These are phyloP conservation scores for Scleroderma bovista DNA, from an alignment of 768 basidiomycete species.

Conservation along the genomic window DNA sequence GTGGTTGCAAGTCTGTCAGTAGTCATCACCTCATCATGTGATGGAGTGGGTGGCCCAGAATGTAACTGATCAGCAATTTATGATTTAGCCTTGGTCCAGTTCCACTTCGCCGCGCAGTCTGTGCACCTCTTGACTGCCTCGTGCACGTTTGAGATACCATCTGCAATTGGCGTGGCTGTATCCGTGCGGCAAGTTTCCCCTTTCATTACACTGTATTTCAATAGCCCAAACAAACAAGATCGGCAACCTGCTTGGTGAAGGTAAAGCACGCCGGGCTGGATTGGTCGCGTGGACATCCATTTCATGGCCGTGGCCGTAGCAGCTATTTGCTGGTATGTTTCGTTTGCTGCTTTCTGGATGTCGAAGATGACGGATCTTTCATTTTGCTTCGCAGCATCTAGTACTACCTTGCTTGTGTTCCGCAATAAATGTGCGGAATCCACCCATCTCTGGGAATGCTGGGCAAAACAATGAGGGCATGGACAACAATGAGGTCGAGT, in stretches of 20 bases:
- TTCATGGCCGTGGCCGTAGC: constrained; percentile 60
- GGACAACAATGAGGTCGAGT: too few relatives aligned
- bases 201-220: background rate
- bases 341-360: background rate
- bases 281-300: constrained; percentile 57
- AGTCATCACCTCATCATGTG: background rate
- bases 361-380: too few relatives aligned
- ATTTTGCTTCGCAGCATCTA: constrained; percentile 14
- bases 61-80: background rate
- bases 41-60: too few relatives aligned
- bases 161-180: constrained; percentile 73
- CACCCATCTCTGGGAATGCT: too few relatives aligned
- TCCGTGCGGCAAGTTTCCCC: constrained; percentile 70
- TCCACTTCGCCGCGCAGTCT: constrained; percentile 82
- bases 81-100: constrained; percentile 65
- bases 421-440: constrained; percentile 65
- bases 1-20: constrained; percentile 51
- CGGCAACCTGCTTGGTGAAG: constrained; percentile 84
- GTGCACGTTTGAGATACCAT: constrained; percentile 78
- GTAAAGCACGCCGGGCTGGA: constrained; percentile 65
- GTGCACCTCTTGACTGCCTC: constrained; percentile 74
- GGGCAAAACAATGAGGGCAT: too few relatives aligned
- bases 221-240: constrained; percentile 41
- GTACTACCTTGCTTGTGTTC: constrained; percentile 53
- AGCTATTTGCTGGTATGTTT: constrained; percentile 53